These are phyloP conservation scores for Aspergillus sparsus DNA, from an alignment of 495 filamentous ascomycete genomes.

Conservation along the genomic window DNA sequence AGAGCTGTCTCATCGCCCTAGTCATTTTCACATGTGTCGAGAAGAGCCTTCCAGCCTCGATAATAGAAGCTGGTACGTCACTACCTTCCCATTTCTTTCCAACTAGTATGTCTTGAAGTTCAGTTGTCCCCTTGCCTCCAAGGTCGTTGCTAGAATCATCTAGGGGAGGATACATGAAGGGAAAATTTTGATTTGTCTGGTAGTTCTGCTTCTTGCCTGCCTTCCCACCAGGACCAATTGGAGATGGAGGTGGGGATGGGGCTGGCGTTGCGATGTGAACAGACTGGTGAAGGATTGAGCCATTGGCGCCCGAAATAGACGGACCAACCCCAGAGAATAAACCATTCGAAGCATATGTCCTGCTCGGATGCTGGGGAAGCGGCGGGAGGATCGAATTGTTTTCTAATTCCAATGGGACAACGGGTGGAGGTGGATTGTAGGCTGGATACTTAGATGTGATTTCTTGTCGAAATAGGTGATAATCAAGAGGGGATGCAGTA, in stretches of 20 bases:
- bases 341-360: slow-evolving; percentile 41
- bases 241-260: slow-evolving; percentile 94
- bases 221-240: slow-evolving; percentile 83
- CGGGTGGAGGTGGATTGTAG: slow-evolving; percentile 82
- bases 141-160: slow-evolving; percentile 79
- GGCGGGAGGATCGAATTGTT: slow-evolving; percentile 89
- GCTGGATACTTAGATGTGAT: slow-evolving; percentile 98
- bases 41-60: slow-evolving; percentile 94
- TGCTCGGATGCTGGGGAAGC: slow-evolving; percentile 70
- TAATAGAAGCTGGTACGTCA: slow-evolving; percentile 87
- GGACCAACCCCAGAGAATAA: slow-evolving; percentile 47
- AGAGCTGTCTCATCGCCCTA: slow-evolving; percentile 85
- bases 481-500: slow-evolving; percentile 91
- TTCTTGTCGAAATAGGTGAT: slow-evolving; percentile 94
- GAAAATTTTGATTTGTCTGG: slow-evolving; percentile 98
- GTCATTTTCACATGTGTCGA: slow-evolving; percentile 86
- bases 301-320: slow-evolving; percentile 47
- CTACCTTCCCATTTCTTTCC: slow-evolving; percentile 85
- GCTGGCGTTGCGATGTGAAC: slow-evolving; percentile 98
- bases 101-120: slow-evolving; percentile 72
- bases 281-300: slow-evolving; percentile 90
- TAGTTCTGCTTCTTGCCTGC: slow-evolving; percentile 98
- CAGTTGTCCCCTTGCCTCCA: slow-evolving; percentile 80
- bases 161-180: slow-evolving; percentile 92
- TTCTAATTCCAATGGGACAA: slow-evolving; percentile 84